Base-by-base conservation (phyloP, 345 rosid species). In the Hibiscus tridactylites region DNA sequence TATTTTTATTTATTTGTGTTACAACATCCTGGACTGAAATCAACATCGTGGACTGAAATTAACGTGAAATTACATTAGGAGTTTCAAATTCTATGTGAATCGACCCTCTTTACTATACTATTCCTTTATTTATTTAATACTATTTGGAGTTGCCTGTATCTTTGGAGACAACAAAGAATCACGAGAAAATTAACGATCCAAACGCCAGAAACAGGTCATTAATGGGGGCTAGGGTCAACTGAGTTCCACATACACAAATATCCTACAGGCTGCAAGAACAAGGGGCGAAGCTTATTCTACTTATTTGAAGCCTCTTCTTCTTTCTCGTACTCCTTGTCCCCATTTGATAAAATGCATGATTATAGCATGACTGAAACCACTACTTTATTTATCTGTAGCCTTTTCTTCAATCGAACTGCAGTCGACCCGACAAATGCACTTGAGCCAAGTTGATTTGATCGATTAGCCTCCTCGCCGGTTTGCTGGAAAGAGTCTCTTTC, bases 281-380 rank as follows among this genome's bases (percentile, higher is more conserved):
- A 13, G 3, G 56, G 37, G 70, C 0, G 19, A 44, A 44, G 11
- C 19, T 21, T 3, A 12, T 24, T 65, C 70, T 5, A 35, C 39
- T 5, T 35, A 31, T 35, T 35, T 35, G 39, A 35, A 35, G 67
- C 76, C 72, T 87, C 90, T 9, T 82, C 88, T 50, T 15, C 64
- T 73, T 50, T 15, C 64, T 73, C 79, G 2, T 83, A 81, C 54
- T 74, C 91, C 11, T 87, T 91, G 33, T 17, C 59, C 59, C 59
- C 59, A 17, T 54, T 54, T 52, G 21, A 52, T 16, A 16, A 6
- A 35, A 35, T 35, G 39, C 39, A 35, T 35, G 39, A 35, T 2
- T 35, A 35, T 35, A 35, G 39, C 6, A 35, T 35, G n/a, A 52
- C 16, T 52, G 21, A 21, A 21, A 21, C 21, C 57, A 52, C 57